phyloP scores from a whole-genome alignment of 2,329 filamentous ascomycete species.

The Byssoonygena ceratinophila region DNA sequence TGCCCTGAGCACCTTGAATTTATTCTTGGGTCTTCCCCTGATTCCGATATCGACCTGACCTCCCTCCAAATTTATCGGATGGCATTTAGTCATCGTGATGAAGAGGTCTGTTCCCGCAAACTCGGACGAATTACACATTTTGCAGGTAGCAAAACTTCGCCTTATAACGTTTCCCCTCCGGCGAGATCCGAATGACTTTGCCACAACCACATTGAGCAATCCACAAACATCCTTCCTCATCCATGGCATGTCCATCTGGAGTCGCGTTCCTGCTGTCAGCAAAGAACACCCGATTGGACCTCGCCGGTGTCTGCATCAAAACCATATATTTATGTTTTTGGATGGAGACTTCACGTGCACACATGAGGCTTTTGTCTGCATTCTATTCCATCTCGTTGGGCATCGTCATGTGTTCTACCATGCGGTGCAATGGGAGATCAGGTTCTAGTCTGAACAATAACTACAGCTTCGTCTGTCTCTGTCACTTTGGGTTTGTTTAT shows the following conservation, averaged over 20 bases:
- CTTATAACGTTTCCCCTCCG: conserved; percentile 59
- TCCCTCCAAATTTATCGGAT: conserved; percentile 55
- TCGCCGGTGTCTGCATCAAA: conserved; percentile 55
- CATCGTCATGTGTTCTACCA: conserved; percentile 58
- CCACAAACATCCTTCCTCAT: conserved; percentile 73
- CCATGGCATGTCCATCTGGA: conserved; percentile 77
- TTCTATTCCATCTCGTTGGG: conserved; percentile 83
- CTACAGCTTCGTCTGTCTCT: conserved; percentile 50
- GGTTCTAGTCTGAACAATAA: conserved; percentile 61
- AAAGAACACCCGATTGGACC: conserved; percentile 63
- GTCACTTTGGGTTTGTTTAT: conserved; percentile 73
- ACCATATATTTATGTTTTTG: conserved; percentile 59
- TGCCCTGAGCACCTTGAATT: conserved; percentile 41
- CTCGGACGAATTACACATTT: conserved; percentile 69
- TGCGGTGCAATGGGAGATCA: conserved; percentile 48
- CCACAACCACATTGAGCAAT: conserved; percentile 71
- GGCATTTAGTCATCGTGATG: conserved; percentile 64
- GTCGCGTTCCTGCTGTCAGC: conserved; percentile 51
- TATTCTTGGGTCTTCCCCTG: conserved; percentile 50
- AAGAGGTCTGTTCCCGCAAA: conserved; percentile 66
- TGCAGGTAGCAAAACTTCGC: conserved; percentile 64
- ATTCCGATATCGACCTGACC: conserved; percentile 65
- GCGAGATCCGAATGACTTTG: conserved; percentile 63
- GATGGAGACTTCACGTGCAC: conserved; percentile 71
- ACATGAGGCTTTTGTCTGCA: conserved; percentile 59